Percentiles rank a stretch among this genome's conserved stretches.
Conservation (phyloP, 805 yeast species). For the Ogataea corticis region DNA sequence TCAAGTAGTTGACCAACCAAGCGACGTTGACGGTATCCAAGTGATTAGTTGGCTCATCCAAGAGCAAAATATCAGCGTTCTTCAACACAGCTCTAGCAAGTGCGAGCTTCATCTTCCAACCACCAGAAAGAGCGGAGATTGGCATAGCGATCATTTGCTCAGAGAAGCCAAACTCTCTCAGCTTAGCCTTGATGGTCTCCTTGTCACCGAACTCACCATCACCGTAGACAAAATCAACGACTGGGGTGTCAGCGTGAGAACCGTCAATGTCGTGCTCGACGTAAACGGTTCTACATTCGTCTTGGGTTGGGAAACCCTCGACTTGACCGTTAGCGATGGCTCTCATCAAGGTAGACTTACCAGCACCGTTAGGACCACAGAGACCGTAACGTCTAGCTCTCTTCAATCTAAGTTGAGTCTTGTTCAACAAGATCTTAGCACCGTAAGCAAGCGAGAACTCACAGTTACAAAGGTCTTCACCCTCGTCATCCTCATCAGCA, state of each 20-base stretch:
- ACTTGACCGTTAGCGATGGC: conserved; percentile 97
- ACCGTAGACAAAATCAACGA: conserved; percentile 86
- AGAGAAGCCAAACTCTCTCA: conserved; percentile 89
- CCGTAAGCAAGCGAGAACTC: conserved; percentile 99
- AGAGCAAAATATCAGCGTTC: conserved; percentile 95
- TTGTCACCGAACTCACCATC: conserved; percentile 75
- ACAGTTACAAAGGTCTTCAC: conserved; percentile 99
- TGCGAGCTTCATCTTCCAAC: conserved; percentile 99
- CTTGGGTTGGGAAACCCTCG: conserved; percentile 99
- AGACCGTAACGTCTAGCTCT: conserved; percentile 99
- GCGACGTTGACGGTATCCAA: conserved; percentile 99
- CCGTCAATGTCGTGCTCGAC: conserved; percentile 99
- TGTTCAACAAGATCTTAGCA: conserved; percentile 99
- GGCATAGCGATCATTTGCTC: conserved; percentile 94
- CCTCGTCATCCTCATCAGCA: conserved; percentile 93
- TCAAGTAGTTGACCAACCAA: conserved; percentile 99
- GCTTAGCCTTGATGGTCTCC: conserved; percentile 71
- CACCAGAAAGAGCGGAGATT: conserved; percentile 97
- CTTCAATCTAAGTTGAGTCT: conserved; percentile 98
- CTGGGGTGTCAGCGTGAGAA: conserved; percentile 94
- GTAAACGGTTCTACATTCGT: conserved; percentile 98
- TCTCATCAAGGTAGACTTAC: conserved; percentile 97
- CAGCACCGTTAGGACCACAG: conserved; percentile 99
- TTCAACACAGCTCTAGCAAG: conserved; percentile 98
- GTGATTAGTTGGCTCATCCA: conserved; percentile 99